These are phyloP conservation scores for Penicillium frequentans DNA, from an alignment of 2,329 filamentous ascomycete species.

Conservation along the genomic window DNA sequence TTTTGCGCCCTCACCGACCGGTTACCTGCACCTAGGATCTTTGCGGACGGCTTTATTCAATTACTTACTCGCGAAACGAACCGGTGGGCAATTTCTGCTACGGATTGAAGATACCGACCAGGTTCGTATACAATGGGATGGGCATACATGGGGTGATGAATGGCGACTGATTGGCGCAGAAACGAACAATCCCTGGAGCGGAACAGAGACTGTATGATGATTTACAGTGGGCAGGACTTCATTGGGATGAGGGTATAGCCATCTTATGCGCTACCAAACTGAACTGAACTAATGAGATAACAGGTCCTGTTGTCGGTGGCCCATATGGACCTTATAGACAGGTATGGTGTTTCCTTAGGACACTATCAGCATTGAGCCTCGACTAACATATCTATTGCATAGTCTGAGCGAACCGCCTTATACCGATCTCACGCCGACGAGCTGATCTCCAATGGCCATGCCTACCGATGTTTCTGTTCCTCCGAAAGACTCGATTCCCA, in stretches of 20 bases:
- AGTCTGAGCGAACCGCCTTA: constrained; percentile 75
- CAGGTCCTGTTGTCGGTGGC: constrained; percentile 77
- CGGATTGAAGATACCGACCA: constrained; percentile 95
- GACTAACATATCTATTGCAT: constrained; percentile 2
- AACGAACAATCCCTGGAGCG: constrained; percentile 76
- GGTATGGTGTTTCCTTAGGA: constrained; percentile 45
- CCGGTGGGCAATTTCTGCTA: constrained; percentile 84
- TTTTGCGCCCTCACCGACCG: constrained; percentile 94
- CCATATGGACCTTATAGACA: constrained; percentile 83
- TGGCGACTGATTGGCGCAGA: constrained; percentile 54
- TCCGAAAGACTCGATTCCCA: constrained; percentile 67
- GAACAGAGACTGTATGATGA: constrained; percentile 77
- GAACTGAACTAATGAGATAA: background rate
- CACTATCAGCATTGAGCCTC: background rate
- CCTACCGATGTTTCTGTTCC: constrained; percentile 92
- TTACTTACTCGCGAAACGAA: constrained; percentile 83
- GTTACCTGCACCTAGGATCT: constrained; percentile 88
- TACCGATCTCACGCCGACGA: constrained; percentile 71
- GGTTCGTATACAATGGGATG: constrained; percentile 49
- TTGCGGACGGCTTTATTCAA: constrained; percentile 94
- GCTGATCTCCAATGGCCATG: constrained; percentile 69
- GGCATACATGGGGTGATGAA: background rate
- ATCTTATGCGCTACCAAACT: background rate
- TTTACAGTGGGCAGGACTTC: constrained; percentile 80
- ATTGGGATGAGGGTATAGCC: constrained; percentile 81